Evolutionary conservation across 1,284 basidiomycete species (phyloP), one percentile per base, ranked within the genome.

Genomic region (Thecaphora thlaspeos): DNA sequence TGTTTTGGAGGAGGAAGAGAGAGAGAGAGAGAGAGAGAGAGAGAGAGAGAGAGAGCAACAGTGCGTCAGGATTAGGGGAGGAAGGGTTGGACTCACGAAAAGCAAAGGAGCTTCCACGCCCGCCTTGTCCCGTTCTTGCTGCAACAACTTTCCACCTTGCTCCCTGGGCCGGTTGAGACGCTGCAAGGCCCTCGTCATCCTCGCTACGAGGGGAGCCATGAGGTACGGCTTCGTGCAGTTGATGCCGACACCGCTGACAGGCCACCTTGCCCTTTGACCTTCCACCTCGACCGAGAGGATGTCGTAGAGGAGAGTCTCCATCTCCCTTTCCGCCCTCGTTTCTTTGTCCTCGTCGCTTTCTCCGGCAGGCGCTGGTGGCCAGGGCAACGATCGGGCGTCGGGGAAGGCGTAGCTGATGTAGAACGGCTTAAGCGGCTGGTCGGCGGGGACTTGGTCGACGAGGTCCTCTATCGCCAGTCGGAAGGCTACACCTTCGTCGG

Each of bases 141-240:
- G 32, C 15, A 67, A 46, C 32, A 48, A 50, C n/a, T 48, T 49
- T 3, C 55, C 58, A 2, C 55, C 54, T 38, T 54, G 32, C 43
- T 38, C 44, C 9, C 46, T 23, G 0, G 54, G 37, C 23, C 26
- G 23, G 30, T 68, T 51, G 51, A 60, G 59, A 17, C 42, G 48
- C 21, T 28, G 37, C 15, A 66, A 54, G 22, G 55, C 56, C 2
- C 40, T 18, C n/a, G 61, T 63, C 56, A 71, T 61, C 11, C 51
- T 48, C 30, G 62, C 43, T 15, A 56, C 54, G 17, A 73, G 52
- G 48, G 42, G 55, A 14, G 44, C 41, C 10, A 74, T 42, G 24
- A 63, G 51, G 40, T 65, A 59, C 0, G 68, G 62, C 51, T 74
- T 74, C 28, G 71, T 74, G 55, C 71, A 74, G 49, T 74, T 74